Conservation (phyloP, 2,329 filamentous ascomycete species). For the Geosmithia flava region DNA sequence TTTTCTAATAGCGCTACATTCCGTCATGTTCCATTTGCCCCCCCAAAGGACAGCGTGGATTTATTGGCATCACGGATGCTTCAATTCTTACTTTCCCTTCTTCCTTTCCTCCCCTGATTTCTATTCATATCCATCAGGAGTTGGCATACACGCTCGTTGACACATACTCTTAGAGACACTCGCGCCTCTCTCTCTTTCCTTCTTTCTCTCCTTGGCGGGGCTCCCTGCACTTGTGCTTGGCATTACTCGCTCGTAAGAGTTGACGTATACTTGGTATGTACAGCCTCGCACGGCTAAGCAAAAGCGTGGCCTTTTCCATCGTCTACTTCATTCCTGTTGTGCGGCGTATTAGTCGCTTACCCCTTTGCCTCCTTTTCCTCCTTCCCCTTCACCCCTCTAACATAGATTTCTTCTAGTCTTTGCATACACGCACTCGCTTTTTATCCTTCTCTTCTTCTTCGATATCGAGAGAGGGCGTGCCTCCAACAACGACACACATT, state of each 20-base stretch:
- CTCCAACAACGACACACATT: slow-evolving; percentile 3
- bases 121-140: background rate
- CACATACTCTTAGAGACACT: too few relatives aligned
- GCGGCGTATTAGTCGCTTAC: background rate
- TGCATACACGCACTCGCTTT: too few relatives aligned
- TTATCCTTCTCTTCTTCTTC: too few relatives aligned
- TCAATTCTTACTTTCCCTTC: background rate
- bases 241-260: too few relatives aligned
- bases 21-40: background rate
- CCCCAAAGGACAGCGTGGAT: background rate
- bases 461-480: too few relatives aligned
- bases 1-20: background rate
- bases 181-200: background rate
- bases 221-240: too few relatives aligned
- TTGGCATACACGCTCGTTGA: too few relatives aligned
- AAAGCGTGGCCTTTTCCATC: background rate
- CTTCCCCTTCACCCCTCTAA: too few relatives aligned
- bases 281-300: background rate
- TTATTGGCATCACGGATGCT: background rate
- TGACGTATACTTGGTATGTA: background rate
- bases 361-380: background rate
- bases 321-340: background rate
- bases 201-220: background rate
- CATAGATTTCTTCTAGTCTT: too few relatives aligned
- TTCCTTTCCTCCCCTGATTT: background rate